phyloP scores from a whole-genome alignment of 306 rosid species.

The Benincasa hispida region DNA sequence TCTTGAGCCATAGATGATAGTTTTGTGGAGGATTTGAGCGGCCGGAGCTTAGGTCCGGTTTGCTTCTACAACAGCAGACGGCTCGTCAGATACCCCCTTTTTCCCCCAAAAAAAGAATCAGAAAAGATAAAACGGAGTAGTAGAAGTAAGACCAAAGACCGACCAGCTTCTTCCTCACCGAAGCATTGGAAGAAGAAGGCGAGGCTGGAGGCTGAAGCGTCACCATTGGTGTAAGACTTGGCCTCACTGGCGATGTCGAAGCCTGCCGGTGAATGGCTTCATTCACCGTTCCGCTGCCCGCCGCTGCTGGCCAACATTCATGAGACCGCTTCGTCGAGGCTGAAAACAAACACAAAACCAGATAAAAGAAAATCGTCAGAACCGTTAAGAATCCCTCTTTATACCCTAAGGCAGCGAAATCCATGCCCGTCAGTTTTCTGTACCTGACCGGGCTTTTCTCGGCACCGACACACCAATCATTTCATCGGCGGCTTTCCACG shows the following conservation, averaged over 20 bases:
- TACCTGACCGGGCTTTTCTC: conserved; percentile 95
- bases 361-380: background rate
- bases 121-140: background rate
- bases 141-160: conserved; percentile 18
- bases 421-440: background rate
- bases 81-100: conserved; percentile 17
- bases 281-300: conserved; percentile 33
- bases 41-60: conserved; percentile 58
- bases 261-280: conserved; percentile 63
- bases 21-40: conserved; percentile 49
- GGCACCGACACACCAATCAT: conserved; percentile 95
- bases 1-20: conserved; percentile 55
- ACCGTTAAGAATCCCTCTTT: conserved; percentile 4
- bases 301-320: conserved; percentile 68
- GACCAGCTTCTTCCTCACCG: conserved; percentile 71
- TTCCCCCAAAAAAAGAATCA: background rate
- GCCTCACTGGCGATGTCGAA: conserved; percentile 74
- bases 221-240: conserved; percentile 16
- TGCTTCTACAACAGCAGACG: conserved; percentile 44
- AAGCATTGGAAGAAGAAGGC: conserved; percentile 72
- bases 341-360: conserved; percentile 17
- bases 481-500: conserved; percentile 88
- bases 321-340: conserved; percentile 89
- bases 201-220: conserved; percentile 45
- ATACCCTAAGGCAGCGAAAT: background rate